Base-by-base conservation (phyloP, 805 yeast genomes). In the Candida pseudofarinosa region DNA sequence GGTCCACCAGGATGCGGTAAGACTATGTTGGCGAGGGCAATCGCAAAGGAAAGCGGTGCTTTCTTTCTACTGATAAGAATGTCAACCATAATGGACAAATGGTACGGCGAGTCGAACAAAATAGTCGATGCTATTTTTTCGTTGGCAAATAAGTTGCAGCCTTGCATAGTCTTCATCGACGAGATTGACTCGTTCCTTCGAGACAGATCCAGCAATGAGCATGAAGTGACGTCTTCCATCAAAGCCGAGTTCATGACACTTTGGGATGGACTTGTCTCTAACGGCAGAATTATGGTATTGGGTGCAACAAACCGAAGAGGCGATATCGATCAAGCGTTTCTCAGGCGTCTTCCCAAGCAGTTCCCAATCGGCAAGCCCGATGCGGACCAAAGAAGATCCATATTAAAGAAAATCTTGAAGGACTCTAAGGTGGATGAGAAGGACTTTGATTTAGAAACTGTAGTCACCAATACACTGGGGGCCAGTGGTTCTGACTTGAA, bases 1-100 rank as follows among this genome's bases (percentile, higher is more conserved):
- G 98, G 98, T 0, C 97, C 98, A 3, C 98, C 98, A 0, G 98
- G 98, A 0, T 91, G 97, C 62, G 98, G 98, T 42, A 91, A 91
- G 65, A 91, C 98, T 3, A 88, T 91, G 97, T 71, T 91, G 53
- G 98, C 97, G 7, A 91, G 90, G 63, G 97, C 97, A 0, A 75
- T 91, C 32, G 98, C 98, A 1, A 77, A 80, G 43, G 97, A 90
- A 61, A 83, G 95, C 51, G 88, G 88, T 1, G 98, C 98, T 0
- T 88, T 83, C 53, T 91, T 91, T 65, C 77, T 91, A 39, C 88
- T 90, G 54, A 85, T 91, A 40, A 76, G 96, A 61, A 86, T 91
- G 95, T 88, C 96, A 19, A 81, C 91, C 2, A 80, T 91, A 14
- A 86, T 90, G 91, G 97, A 93, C 65, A 91, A 91, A 64, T 91